A percentile compares a stretch with the other conserved stretches of the same genome.
These are phyloP conservation scores for Teratosphaeria gauchensis DNA, from an alignment of 2,329 filamentous ascomycete species.

Conservation along the genomic window DNA sequence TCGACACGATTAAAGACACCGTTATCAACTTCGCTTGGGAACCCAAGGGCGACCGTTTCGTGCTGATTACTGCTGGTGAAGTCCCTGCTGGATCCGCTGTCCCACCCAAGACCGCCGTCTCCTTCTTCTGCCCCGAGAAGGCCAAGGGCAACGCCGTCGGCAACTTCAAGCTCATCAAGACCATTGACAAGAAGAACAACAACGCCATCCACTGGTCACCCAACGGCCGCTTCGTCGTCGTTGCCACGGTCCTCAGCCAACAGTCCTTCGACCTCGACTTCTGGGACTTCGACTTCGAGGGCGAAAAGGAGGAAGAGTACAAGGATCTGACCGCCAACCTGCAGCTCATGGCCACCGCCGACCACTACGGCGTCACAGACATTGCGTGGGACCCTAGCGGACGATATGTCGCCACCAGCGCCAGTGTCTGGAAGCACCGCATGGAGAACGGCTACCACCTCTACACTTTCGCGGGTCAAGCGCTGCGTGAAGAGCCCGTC, in stretches of 20 bases:
- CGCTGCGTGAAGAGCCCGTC: conserved; percentile 79
- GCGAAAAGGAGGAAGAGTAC: conserved; percentile 81
- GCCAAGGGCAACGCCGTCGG: conserved; percentile 69
- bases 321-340: conserved; percentile 93
- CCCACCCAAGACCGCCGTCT: conserved; percentile 83
- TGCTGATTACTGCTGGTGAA: conserved; percentile 91
- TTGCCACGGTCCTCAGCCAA: conserved; percentile 85
- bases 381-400: conserved; percentile 97
- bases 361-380: conserved; percentile 96
- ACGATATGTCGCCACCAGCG: conserved; percentile 86
- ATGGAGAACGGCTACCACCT: conserved; percentile 99
- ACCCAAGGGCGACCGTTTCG: conserved; percentile 93
- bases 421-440: conserved; percentile 93
- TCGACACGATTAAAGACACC: conserved; percentile 94
- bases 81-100: conserved; percentile 68
- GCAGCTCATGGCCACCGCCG: conserved; percentile 83
- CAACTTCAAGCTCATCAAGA: conserved; percentile 94
- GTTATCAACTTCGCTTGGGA: conserved; percentile 99
- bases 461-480: conserved; percentile 89
- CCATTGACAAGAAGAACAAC: conserved; percentile 97
- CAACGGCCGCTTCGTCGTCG: conserved; percentile 84
- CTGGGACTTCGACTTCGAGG: conserved; percentile 95
- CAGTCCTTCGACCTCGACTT: conserved; percentile 96
- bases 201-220: conserved; percentile 99
- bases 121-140: conserved; percentile 97